These are phyloP conservation scores for Erodium chrysanthum DNA, from an alignment of 441 rosid species.

Conservation along the genomic window DNA sequence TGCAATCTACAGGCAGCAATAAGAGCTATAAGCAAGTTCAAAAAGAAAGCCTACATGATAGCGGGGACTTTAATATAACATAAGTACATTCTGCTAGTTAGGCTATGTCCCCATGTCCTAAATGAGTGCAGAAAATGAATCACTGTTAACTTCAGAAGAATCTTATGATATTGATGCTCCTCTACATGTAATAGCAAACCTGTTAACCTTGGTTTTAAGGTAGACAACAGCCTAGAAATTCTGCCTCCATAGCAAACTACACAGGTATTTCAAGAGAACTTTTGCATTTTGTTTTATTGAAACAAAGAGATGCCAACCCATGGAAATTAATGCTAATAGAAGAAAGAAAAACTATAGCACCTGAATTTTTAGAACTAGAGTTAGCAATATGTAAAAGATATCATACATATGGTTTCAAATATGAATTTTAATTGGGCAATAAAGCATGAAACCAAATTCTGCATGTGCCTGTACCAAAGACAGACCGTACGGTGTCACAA, in stretches of 20 bases:
- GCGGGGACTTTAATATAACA: neutral
- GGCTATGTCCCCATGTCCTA: neutral
- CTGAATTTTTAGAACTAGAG: too few species aligned
- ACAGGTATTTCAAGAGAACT: neutral
- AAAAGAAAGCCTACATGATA: slow-evolving; percentile 4
- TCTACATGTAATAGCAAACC: too few species aligned
- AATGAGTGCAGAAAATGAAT: neutral
- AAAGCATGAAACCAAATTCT: neutral
- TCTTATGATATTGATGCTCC: neutral
- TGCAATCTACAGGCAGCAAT: slow-evolving; percentile 21
- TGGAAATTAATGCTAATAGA: neutral
- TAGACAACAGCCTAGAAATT: neutral
- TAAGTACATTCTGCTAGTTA: neutral
- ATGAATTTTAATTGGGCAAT: neutral
- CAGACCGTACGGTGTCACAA: too few species aligned
- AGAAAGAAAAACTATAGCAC: too few species aligned
- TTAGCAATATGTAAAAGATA: neutral
- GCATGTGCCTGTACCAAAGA: neutral
- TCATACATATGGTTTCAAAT: neutral
- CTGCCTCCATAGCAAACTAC: neutral
- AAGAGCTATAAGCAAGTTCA: slow-evolving; percentile 16
- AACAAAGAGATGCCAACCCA: neutral
- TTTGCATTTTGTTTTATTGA: neutral
- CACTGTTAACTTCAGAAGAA: neutral
- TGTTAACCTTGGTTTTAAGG: neutral